A percentile compares a stretch with the other conserved stretches of the same genome.
Conservation (phyloP, 2,329 filamentous ascomycete species). For the Colletotrichum viniferum region DNA sequence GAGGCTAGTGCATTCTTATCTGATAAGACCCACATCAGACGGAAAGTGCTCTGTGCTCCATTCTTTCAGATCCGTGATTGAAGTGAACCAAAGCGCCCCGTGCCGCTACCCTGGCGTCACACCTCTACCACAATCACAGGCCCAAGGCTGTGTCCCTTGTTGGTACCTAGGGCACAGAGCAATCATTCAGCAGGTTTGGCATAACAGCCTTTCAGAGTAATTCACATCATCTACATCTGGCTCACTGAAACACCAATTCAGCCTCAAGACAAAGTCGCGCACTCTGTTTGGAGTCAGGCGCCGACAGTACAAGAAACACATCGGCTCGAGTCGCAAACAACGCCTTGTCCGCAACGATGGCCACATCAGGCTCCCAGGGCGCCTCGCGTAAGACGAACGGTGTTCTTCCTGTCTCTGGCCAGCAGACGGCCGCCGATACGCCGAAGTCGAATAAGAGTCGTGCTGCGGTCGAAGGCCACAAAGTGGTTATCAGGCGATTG, state of each 20-base stretch:
- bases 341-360: background rate
- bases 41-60: slow-evolving; percentile 2
- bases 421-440: slow-evolving; percentile 45
- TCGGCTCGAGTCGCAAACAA: background rate
- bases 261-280: background rate
- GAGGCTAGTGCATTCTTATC: background rate
- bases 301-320: background rate
- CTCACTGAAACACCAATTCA: background rate
- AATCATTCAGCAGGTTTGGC: background rate
- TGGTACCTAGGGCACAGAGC: background rate
- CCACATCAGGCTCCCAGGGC: slow-evolving; percentile 8
- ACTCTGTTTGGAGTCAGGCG: background rate
- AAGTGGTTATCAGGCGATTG: slow-evolving; percentile 83
- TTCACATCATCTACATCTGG: background rate
- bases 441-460: slow-evolving; percentile 51
- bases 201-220: background rate
- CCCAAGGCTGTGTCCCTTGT: background rate
- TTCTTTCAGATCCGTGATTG: slow-evolving; percentile 19
- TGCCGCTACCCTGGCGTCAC: slow-evolving; percentile 1
- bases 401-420: slow-evolving; percentile 52
- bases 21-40: slow-evolving; percentile 5
- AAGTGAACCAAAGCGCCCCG: slow-evolving; percentile 10
- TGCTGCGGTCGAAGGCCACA: slow-evolving; percentile 68
- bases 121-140: background rate
- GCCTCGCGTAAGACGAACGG: slow-evolving; percentile 51